Evolutionary conservation across 352 stramenopile species (phyloP).

Genomic region (Pythium chondricola): DNA sequence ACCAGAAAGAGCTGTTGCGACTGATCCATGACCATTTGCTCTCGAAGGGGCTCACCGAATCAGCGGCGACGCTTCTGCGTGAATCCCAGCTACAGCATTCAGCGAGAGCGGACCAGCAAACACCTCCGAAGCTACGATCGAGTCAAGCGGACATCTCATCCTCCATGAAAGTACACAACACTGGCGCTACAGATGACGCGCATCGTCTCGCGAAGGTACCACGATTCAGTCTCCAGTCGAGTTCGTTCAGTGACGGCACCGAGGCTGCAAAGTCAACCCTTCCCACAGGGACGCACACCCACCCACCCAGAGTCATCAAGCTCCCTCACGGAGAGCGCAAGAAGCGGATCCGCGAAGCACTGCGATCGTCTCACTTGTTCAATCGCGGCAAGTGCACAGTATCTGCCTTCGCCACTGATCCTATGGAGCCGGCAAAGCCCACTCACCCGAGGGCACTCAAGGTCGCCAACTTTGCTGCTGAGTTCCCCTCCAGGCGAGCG

Average conservation of each 20-base stretch:
- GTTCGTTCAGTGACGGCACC: neutral
- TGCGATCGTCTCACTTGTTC: slow-evolving; percentile 14
- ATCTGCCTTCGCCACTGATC: too few relatives aligned
- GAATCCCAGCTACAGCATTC: slow-evolving; percentile 40
- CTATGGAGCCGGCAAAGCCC: too few relatives aligned
- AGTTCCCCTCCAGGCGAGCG: too few relatives aligned
- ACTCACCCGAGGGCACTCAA: neutral
- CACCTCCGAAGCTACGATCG: slow-evolving; percentile 4
- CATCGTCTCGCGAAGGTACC: neutral
- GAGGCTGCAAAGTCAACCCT: neutral
- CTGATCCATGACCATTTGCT: slow-evolving; percentile 81
- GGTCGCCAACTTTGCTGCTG: too few relatives aligned
- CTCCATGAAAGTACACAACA: neutral
- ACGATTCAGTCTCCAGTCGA: neutral
- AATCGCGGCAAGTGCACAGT: too few relatives aligned
- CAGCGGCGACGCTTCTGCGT: slow-evolving; percentile 41
- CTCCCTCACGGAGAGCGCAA: slow-evolving; percentile 15
- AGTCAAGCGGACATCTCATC: neutral
- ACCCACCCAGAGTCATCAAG: neutral
- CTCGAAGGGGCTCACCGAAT: slow-evolving; percentile 56
- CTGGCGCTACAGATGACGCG: neutral
- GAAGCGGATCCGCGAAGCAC: slow-evolving; percentile 17
- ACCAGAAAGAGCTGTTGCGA: slow-evolving; percentile 72
- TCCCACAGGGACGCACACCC: neutral
- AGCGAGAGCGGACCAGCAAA: slow-evolving; percentile 3